A percentile compares a stretch with the other conserved stretches of the same genome.
These are phyloP conservation scores for Tympanopsis confertula DNA, from an alignment of 2,329 filamentous ascomycete species.

Conservation along the genomic window DNA sequence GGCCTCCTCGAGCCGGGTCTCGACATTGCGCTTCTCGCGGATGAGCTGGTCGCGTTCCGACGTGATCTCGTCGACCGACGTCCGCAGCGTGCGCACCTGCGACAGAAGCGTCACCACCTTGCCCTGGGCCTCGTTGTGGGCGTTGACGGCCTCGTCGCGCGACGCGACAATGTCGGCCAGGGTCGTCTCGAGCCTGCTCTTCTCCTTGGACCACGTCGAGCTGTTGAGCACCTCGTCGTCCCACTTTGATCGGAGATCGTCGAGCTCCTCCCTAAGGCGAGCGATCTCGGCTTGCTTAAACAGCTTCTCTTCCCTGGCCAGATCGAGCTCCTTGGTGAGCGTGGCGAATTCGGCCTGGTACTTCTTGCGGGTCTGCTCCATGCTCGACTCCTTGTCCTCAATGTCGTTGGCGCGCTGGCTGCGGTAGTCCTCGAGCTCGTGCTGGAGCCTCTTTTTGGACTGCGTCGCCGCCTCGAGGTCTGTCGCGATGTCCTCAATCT, in stretches of 20 bases:
- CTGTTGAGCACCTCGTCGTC: slow-evolving; percentile 96
- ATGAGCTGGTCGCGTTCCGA: slow-evolving; percentile 70
- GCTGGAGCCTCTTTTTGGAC: slow-evolving; percentile 85
- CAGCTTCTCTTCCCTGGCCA: slow-evolving; percentile 78
- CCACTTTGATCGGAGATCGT: slow-evolving; percentile 91
- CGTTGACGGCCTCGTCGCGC: slow-evolving; percentile 83
- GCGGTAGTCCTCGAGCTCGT: slow-evolving; percentile 94
- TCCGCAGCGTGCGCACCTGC: slow-evolving; percentile 74
- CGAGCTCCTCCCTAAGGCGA: slow-evolving; percentile 85
- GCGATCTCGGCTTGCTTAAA: slow-evolving; percentile 81
- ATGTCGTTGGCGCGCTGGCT: slow-evolving; percentile 73
- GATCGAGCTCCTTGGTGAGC: slow-evolving; percentile 81
- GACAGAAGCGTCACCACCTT: slow-evolving; percentile 85
- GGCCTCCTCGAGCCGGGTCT: slow-evolving; percentile 75
- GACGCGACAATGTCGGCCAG: slow-evolving; percentile 79
- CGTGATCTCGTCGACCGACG: slow-evolving; percentile 72
- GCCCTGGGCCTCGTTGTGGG: slow-evolving; percentile 87
- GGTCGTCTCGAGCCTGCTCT: slow-evolving; percentile 78
- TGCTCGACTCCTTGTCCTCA: slow-evolving; percentile 87
- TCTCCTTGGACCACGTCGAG: slow-evolving; percentile 96
- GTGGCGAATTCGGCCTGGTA: slow-evolving; percentile 91
- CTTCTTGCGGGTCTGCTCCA: slow-evolving; percentile 96
- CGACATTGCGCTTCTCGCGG: slow-evolving; percentile 82
- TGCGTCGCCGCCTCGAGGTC: slow-evolving; percentile 78
- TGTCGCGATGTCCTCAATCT: slow-evolving; percentile 79